A percentile compares a stretch with the other conserved stretches of the same genome.
Conservation (phyloP, 345 rosid species). For the Excoecaria cochinchinensis region DNA sequence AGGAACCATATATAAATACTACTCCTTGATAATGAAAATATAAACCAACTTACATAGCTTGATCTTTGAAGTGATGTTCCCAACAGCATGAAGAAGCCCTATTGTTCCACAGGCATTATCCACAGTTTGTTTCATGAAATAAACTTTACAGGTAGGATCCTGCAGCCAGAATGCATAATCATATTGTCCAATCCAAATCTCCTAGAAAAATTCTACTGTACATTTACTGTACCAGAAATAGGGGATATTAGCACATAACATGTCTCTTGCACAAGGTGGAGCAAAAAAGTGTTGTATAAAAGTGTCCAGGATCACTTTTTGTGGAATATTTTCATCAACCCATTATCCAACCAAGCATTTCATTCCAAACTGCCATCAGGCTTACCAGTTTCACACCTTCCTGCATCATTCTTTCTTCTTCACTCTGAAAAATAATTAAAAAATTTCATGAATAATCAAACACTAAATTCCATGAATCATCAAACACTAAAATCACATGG, state of each 20-base stretch:
- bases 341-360: background rate
- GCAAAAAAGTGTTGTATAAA: too few relatives aligned
- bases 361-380: background rate
- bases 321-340: background rate
- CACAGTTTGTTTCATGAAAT: conserved; percentile 24
- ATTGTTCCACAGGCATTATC: conserved; percentile 99
- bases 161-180: too few relatives aligned
- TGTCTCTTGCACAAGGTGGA: background rate
- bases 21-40: background rate
- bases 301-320: background rate
- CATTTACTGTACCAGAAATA: conserved; percentile 27
- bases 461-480: too few relatives aligned
- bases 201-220: too few relatives aligned
- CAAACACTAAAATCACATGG: background rate
- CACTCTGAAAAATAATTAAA: conserved; percentile 46
- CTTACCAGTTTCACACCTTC: conserved; percentile 53
- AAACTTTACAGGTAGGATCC: too few relatives aligned
- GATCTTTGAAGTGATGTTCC: conserved; percentile 66
- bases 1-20: too few relatives aligned
- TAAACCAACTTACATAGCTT: conserved; percentile 48
- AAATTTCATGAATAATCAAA: background rate
- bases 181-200: too few relatives aligned
- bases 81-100: conserved; percentile 93
- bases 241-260: background rate
- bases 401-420: conserved; percentile 71